phyloP scores from a whole-genome alignment of 1,139 yeast genomes.

The Spencermartinsiella ligniputridi region DNA sequence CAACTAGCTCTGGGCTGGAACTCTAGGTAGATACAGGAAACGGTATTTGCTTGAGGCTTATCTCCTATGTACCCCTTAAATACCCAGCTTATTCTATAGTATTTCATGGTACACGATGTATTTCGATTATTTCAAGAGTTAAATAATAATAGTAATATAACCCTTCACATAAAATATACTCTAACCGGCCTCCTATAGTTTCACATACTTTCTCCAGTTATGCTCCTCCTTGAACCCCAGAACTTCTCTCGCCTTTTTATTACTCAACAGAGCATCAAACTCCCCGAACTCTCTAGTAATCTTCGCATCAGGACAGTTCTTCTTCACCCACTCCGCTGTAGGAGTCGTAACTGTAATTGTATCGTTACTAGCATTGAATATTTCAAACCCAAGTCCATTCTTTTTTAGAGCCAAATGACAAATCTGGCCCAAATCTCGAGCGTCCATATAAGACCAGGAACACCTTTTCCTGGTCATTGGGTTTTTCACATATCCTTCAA shows the following conservation, averaged over 20 bases:
- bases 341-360: conserved; percentile 15
- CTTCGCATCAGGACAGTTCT: conserved; percentile 13
- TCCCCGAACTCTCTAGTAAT: conserved; percentile 12
- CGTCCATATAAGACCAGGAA: conserved; percentile 17
- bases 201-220: conserved; percentile 14
- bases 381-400: conserved; percentile 16
- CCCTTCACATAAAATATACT: no score
- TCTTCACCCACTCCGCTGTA: conserved; percentile 11
- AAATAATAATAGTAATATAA: no score
- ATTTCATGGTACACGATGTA: no score
- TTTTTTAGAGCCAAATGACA: conserved; percentile 13
- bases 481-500: conserved; percentile 7
- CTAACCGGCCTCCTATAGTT: neutral
- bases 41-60: no score
- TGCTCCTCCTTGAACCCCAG: conserved; percentile 18
- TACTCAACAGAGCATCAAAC: conserved; percentile 17
- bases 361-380: conserved; percentile 16
- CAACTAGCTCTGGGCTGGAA: no score
- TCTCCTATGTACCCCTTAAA: no score
- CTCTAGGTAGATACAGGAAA: no score
- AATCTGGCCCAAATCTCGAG: conserved; percentile 16
- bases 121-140: no score
- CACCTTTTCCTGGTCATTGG: conserved; percentile 14
- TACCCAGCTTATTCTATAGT: no score
- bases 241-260: conserved; percentile 13